A percentile compares a stretch with the other conserved stretches of the same genome.
Conservation (phyloP, 768 basidiomycete species). For the Rhizopogon rudus region DNA sequence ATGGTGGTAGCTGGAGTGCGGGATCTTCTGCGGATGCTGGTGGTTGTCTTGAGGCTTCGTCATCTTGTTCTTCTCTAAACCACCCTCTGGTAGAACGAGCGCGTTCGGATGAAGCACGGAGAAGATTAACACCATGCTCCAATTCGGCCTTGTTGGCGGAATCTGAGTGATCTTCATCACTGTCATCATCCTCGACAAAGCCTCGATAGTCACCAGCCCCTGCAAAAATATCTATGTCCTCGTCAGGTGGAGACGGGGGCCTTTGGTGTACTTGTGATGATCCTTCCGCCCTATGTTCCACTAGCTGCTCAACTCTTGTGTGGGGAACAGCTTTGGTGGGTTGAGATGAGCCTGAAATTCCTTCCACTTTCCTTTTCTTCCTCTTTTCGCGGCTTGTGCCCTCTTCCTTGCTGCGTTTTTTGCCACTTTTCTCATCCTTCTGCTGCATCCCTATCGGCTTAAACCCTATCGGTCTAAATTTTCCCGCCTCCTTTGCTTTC, state of each 20-base stretch:
- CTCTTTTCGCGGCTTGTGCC: constrained; percentile 38
- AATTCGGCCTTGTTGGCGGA: constrained; percentile 5
- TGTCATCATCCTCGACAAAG: constrained; percentile 44
- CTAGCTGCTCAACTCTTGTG: constrained; percentile 13
- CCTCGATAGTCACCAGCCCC: constrained; percentile 83
- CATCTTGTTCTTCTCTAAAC: constrained; percentile 41
- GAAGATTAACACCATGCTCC: neutral
- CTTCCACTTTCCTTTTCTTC: constrained; percentile 54
- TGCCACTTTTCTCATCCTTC: constrained; percentile 35
- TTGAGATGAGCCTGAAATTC: constrained; percentile 14
- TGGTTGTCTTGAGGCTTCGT: neutral
- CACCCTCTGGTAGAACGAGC: constrained; percentile 28
- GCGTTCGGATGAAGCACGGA: constrained; percentile 3
- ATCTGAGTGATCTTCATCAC: constrained; percentile 11
- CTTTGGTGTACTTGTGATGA: constrained; percentile 3
- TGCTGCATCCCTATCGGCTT: constrained; percentile 48
- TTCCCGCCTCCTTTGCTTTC: constrained; percentile 34
- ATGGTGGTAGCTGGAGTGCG: constrained; percentile 9
- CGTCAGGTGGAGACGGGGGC: constrained; percentile 29
- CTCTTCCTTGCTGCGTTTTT: constrained; percentile 44
- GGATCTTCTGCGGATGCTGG: neutral
- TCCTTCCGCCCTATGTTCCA: constrained; percentile 1
- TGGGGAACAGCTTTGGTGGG: constrained; percentile 19
- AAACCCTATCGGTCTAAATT: constrained; percentile 56
- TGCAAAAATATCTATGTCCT: constrained; percentile 84